Evolutionary conservation across 129 eudicot species (phyloP), one percentile per base, ranked within the genome.

Genomic region (Silybum marianum): DNA sequence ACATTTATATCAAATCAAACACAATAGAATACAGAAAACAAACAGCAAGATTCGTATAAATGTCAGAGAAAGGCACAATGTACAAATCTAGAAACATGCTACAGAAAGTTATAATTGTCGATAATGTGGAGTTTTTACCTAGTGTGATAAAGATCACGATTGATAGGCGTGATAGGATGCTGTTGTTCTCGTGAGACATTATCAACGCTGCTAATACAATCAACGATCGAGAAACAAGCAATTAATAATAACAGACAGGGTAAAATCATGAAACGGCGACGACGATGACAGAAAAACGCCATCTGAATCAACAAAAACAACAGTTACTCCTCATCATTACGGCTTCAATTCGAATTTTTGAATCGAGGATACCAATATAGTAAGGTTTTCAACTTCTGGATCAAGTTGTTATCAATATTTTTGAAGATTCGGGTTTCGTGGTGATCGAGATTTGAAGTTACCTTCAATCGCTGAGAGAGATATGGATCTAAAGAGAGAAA

Each of bases 131-230:
- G 69, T 26, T 62, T 21, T 24, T 73, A 88, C 93, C 95, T 90
- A 82, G 88, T 80, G 78, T 90, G 95, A 78, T 93, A 93, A 26
- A 93, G 93, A 89, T 90, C 93, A 62, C 78, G 93, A 85, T 90
- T 93, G 85, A 93, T 90, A 63, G 95, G 97, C 24, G 95, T 89
- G 71, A 77, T 54, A 58, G 75, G n/a, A 78, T 85, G 79, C 19
- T 58, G 72, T 26, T 16, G 80, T 18, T 71, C 36, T 21, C 34
- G 28, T 28, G 86, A 76, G 83, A 63, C 78, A 84, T 82, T 22
- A 72, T 76, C 58, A 68, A 75, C 69, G 44, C 81, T 91, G 22
- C 58, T 63, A 34, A 19, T 22, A 38, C 62, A 63, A 88, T 76
- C 16, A 74, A 73, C 80, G 44, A 74, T 81, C 42, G 66, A 79